A percentile compares a stretch with the other conserved stretches of the same genome.
phyloP scores from a whole-genome alignment of 208 protist species.

The Vickermania ingenoplastis region DNA sequence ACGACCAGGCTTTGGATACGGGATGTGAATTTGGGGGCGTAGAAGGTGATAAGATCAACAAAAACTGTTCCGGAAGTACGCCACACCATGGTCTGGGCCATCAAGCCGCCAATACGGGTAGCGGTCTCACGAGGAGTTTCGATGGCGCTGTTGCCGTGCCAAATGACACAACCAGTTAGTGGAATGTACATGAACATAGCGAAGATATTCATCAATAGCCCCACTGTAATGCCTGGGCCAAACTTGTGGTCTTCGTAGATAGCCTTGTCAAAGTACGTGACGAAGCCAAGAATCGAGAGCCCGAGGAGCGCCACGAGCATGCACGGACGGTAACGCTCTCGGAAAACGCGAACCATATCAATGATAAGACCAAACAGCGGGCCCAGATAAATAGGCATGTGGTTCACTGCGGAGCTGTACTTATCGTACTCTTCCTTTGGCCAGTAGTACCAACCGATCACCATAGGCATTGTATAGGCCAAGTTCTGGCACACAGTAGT shows the following conservation, averaged over 20 bases:
- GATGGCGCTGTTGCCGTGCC: no score
- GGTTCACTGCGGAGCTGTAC: slow-evolving; percentile 12
- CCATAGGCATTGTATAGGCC: no score
- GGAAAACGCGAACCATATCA: slow-evolving; percentile 13
- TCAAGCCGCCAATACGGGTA: no score
- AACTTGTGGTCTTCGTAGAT: slow-evolving; percentile 1
- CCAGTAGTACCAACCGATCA: no score
- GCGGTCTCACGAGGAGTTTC: no score
- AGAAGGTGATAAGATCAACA: no score
- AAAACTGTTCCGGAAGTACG: no score
- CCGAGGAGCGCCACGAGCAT: slow-evolving; percentile 18
- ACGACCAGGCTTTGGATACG: no score
- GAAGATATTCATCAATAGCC: slow-evolving; percentile 14
- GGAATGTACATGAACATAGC: slow-evolving; percentile 35
- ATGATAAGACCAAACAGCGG: slow-evolving; percentile 22
- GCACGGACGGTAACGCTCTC: slow-evolving; percentile 19
- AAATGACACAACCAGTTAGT: slow-evolving; percentile 19
- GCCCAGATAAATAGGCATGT: slow-evolving; percentile 19
- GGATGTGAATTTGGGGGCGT: no score
- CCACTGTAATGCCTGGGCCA: slow-evolving; percentile 8
- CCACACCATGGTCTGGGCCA: no score
- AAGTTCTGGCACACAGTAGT: no score
- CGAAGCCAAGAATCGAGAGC: slow-evolving; percentile 16
- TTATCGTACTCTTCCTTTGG: no score
- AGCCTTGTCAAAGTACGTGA: slow-evolving; percentile 7